A percentile compares a stretch with the other conserved stretches of the same genome.
Conservation (phyloP, 1,284 basidiomycete genomes). For the Meripilus lineatus region DNA sequence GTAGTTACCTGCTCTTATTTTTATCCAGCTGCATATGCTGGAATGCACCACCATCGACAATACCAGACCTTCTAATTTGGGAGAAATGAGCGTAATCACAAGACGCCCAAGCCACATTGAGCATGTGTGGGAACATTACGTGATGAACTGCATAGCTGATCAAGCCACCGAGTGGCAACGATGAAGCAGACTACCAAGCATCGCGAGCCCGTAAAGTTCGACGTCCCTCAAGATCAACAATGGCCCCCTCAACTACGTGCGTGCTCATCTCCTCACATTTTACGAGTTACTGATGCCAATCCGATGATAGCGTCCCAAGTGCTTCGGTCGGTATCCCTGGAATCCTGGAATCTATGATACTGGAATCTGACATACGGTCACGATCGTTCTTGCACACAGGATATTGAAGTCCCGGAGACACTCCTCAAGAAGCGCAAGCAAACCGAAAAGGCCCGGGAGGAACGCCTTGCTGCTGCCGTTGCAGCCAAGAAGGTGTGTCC, state of each 20-base stretch:
- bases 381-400: conserved; percentile 36
- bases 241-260: conserved; percentile 33
- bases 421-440: conserved; percentile 99
- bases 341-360: neutral
- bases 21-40: no score
- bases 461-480: conserved; percentile 81
- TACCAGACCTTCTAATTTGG: no score
- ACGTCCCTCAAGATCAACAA: conserved; percentile 29
- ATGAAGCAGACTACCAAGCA: conserved; percentile 17
- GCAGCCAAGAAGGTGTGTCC: conserved; percentile 88
- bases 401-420: conserved; percentile 95
- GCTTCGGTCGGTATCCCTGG: conserved; percentile 54
- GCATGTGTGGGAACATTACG: conserved; percentile 23
- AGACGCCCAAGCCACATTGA: no score
- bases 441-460: conserved; percentile 96
- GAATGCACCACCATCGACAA: no score
- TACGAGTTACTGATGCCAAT: neutral
- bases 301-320: conserved; percentile 61
- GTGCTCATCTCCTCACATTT: conserved; percentile 11
- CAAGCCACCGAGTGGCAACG: conserved; percentile 24
- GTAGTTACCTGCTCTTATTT: no score
- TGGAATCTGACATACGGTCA: conserved; percentile 9
- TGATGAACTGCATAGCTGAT: conserved; percentile 24
- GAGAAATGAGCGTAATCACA: no score
- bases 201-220: conserved; percentile 22